These are phyloP conservation scores for Oryza coarctata DNA, from an alignment of 176 grass and related monocot genomes.

Conservation along the genomic window DNA sequence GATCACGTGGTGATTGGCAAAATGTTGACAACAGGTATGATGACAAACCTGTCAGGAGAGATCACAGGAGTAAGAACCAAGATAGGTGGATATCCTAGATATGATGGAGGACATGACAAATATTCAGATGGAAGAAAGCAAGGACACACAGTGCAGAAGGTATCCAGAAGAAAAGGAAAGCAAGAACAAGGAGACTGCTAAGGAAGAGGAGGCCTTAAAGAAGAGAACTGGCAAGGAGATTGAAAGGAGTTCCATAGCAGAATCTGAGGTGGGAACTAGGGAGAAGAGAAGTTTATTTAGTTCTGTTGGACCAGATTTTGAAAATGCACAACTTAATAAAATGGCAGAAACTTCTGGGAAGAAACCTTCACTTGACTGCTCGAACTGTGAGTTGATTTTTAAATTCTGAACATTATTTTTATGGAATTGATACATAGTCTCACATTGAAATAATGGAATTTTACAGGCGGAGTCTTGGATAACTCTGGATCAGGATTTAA, in stretches of 20 bases:
- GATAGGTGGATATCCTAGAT: slow-evolving; percentile 42
- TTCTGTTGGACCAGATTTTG: slow-evolving; percentile 39
- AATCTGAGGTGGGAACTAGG: slow-evolving; percentile 41
- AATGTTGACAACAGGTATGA: slow-evolving; percentile 38
- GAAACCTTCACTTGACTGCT: slow-evolving; percentile 12
- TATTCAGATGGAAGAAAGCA: slow-evolving; percentile 44
- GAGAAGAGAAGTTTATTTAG: slow-evolving; percentile 60
- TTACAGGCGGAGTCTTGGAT: slow-evolving; percentile 25
- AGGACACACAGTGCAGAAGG: slow-evolving; percentile 24
- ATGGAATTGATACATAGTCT: slow-evolving; percentile 17
- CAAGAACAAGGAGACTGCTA: slow-evolving; percentile 52
- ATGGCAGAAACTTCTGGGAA: slow-evolving; percentile 28
- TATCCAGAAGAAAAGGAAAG: slow-evolving; percentile 46
- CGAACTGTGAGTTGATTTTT: slow-evolving; percentile 32
- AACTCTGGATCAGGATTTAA: slow-evolving; percentile 24
- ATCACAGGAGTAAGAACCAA: slow-evolving; percentile 51
- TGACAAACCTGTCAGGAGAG: slow-evolving; percentile 41
- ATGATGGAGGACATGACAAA: slow-evolving; percentile 49
- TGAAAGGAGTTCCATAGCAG: slow-evolving; percentile 19
- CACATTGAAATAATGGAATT: neutral
- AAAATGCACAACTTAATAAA: slow-evolving; percentile 33
- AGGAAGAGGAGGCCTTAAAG: slow-evolving; percentile 44
- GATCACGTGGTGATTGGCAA: slow-evolving; percentile 41
- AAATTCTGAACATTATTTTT: slow-evolving; percentile 14
- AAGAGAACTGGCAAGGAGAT: slow-evolving; percentile 64